A percentile compares a stretch with the other conserved stretches of the same genome.
phyloP scores from a whole-genome alignment of 73 alveolate genomes.

The Halteria grandinella region DNA sequence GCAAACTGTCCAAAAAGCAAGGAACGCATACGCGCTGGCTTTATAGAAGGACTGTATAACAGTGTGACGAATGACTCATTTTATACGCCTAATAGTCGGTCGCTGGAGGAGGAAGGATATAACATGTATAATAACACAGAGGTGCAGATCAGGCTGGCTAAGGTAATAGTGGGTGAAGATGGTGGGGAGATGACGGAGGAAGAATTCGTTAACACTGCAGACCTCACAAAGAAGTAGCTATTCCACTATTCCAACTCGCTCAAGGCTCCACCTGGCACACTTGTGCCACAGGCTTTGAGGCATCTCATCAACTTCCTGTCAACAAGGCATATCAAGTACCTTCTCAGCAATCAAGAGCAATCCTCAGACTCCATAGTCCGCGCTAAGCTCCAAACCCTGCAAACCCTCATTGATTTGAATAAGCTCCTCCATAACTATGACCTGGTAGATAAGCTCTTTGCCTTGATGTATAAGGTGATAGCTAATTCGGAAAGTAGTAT shows the following conservation, averaged over 20 bases:
- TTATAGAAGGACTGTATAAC: conserved; percentile 23
- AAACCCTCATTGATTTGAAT: background rate
- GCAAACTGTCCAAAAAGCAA: conserved; percentile 10
- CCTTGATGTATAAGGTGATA: conserved; percentile 23
- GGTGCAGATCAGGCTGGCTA: conserved; percentile 22
- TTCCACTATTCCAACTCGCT: conserved; percentile 42
- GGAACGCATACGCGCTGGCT: background rate
- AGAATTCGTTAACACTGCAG: conserved; percentile 50
- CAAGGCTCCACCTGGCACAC: background rate
- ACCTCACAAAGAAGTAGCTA: conserved; percentile 32
- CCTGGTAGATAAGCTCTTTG: conserved; percentile 23
- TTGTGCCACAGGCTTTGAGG: conserved; percentile 20
- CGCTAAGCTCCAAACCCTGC: background rate
- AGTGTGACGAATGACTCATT: conserved; percentile 42
- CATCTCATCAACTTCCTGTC: too few species aligned
- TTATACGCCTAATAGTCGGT: conserved; percentile 44
- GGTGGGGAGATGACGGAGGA: conserved; percentile 5
- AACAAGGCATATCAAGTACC: too few species aligned
- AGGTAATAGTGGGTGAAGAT: background rate
- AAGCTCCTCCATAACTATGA: conserved; percentile 12
- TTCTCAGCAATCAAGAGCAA: too few species aligned
- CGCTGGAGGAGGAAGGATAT: conserved; percentile 12
- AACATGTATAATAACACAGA: conserved; percentile 16
- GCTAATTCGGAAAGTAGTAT: background rate
- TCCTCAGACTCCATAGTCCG: too few species aligned